Percentiles rank a stretch among this genome's conserved stretches.
These are phyloP conservation scores for Rhododendron ferrugineum DNA, from an alignment of 148 eudicot genomes.

Conservation along the genomic window DNA sequence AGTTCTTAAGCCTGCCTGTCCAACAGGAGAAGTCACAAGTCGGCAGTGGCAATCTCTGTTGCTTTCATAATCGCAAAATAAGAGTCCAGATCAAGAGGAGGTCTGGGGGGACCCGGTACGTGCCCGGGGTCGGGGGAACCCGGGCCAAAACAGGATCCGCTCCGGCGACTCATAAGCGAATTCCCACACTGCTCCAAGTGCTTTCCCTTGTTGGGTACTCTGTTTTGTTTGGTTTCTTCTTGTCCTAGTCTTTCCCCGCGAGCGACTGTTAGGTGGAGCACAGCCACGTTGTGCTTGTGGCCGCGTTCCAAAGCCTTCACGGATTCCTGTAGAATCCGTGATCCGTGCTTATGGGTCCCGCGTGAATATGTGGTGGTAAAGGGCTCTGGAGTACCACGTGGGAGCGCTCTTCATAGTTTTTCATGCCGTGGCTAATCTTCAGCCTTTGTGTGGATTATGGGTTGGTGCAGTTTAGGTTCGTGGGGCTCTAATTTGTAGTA, in stretches of 20 bases:
- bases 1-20: neutral
- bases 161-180: neutral
- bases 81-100: conserved; percentile 16
- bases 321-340: too few species aligned
- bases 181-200: neutral
- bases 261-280: neutral
- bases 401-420: too few species aligned
- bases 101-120: neutral
- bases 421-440: too few species aligned
- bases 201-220: neutral
- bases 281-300: neutral
- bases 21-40: neutral
- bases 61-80: conserved; percentile 1
- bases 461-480: too few species aligned
- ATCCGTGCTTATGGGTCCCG: neutral
- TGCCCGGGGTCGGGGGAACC: neutral
- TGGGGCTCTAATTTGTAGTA: too few species aligned
- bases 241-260: neutral
- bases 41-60: neutral
- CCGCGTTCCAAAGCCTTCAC: too few species aligned
- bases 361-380: neutral
- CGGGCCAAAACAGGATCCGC: neutral
- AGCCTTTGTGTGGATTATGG: too few species aligned
- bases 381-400: too few species aligned
- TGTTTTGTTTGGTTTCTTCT: conserved; percentile 14